phyloP scores from a whole-genome alignment of 148 eudicot genomes.

The Vaccinium vitisidaea region DNA sequence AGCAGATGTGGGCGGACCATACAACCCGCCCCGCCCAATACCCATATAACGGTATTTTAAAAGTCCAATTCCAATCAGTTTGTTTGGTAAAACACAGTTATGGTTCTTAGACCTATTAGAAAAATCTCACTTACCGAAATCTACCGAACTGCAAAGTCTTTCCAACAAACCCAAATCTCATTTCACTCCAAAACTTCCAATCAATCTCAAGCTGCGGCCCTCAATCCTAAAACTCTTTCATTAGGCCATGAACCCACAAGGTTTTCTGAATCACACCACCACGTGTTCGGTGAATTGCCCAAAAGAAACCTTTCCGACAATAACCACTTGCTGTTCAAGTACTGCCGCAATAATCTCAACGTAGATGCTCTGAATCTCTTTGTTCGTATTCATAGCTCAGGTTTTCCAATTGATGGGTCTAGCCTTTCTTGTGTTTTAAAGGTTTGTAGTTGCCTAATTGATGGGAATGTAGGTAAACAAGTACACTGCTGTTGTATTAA shows the following conservation, averaged over 20 bases:
- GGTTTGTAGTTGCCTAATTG: constrained; percentile 52
- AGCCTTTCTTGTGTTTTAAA: constrained; percentile 73
- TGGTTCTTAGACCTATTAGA: constrained; percentile 8
- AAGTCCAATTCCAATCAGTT: background rate
- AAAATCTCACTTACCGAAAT: background rate
- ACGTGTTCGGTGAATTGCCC: constrained; percentile 54
- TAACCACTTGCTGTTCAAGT: constrained; percentile 58
- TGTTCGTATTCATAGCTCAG: constrained; percentile 37
- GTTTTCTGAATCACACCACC: constrained; percentile 34
- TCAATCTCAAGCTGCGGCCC: constrained; percentile 25
- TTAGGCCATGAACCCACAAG: background rate
- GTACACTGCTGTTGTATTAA: constrained; percentile 64
- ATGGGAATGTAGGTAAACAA: constrained; percentile 51
- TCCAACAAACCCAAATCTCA: background rate
- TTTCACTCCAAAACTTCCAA: constrained; percentile 24
- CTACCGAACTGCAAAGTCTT: background rate
- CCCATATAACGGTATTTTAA: background rate
- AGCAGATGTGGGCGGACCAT: background rate
- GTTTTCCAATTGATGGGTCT: constrained; percentile 54
- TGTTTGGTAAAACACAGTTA: background rate
- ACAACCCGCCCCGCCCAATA: background rate
- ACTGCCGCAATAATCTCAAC: constrained; percentile 46
- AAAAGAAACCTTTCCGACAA: constrained; percentile 28
- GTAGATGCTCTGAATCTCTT: constrained; percentile 45
- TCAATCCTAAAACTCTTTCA: constrained; percentile 12